Base-by-base conservation (phyloP, 371 early-diverging fungal species). In the Mucor sp. region DNA sequence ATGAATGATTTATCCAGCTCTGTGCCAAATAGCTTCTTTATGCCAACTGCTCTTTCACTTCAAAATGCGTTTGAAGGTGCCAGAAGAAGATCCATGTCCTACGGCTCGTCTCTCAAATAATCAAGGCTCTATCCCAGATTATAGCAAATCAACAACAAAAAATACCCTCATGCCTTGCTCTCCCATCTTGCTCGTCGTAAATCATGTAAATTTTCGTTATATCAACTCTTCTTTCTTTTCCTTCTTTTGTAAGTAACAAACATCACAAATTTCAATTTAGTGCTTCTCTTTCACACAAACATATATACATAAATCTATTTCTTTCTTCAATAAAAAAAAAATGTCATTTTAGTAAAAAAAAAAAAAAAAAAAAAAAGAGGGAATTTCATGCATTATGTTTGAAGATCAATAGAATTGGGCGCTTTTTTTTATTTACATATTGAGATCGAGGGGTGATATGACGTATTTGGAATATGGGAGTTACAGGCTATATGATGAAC, bases 41-140 rank as follows among this genome's bases (percentile, higher is more conserved):
- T 84, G 78, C 84, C 84, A 12, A 81, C 84, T 17, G 80, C 77
- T 1, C 65, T 84, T n/a, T 78, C 81, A 7, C 58, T 84, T 39
- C 84, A 84, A 41, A 76, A 75, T 56, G 81, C 82, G 11, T 84
- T 84, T 60, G 84, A 81, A 68, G 84, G 84, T 61, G 84, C 77
- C 60, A 74, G 84, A 71, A 72, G 84, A 65, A 78, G 84, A 48
- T 84, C 84, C 50, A 79, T 81, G 81, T 83, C 83, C 12, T 78
- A 78, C 62, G 64, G 62, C 19, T 62, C 63, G 6, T 50, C 50
- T 12, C 50, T 50, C 50, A 50, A 50, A 14, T 12, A 44, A 44
- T 7, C 4, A 44, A 44, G 1, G 6, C 48, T 12, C 50, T 14
- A 11, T 50, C 50, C 11, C 25, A 25, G 14, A 37, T 12, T 1